phyloP scores from a whole-genome alignment of 495 filamentous ascomycete species.

The Neurospora intermedia region DNA sequence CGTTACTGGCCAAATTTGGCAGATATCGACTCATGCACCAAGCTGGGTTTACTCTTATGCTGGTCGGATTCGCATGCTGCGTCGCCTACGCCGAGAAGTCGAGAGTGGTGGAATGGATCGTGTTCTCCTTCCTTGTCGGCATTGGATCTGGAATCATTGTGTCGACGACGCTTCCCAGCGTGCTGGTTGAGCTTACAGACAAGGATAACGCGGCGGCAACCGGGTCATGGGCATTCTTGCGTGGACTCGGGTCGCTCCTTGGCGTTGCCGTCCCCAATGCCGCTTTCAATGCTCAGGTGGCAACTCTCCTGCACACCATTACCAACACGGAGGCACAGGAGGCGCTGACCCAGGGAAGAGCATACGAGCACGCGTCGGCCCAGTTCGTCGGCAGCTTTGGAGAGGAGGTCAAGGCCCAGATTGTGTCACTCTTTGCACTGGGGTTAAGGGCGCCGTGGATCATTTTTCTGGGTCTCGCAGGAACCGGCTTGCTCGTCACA shows the following conservation, averaged over 20 bases:
- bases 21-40: constrained; percentile 35
- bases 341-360: constrained; percentile 5
- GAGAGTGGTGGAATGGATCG: constrained; percentile 16
- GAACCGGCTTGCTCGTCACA: constrained; percentile 15
- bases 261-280: constrained; percentile 36
- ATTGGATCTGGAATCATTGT: constrained; percentile 27
- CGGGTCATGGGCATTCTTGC: constrained; percentile 34
- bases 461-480: constrained; percentile 9
- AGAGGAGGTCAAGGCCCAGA: not conserved
- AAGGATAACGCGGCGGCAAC: constrained; percentile 34
- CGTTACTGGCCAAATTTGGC: constrained; percentile 31
- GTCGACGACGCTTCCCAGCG: constrained; percentile 19
- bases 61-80: constrained; percentile 33
- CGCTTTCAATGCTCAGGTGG: constrained; percentile 38
- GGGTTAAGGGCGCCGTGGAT: constrained; percentile 10
- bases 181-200: constrained; percentile 25
- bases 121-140: constrained; percentile 22
- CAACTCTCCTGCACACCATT: not conserved
- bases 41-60: constrained; percentile 27
- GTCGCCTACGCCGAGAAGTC: constrained; percentile 19
- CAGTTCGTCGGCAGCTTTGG: constrained; percentile 5
- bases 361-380: constrained; percentile 17
- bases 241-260: constrained; percentile 38
- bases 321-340: not conserved
- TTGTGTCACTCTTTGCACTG: constrained; percentile 1